These are phyloP conservation scores for Dorcoceras hygrometricum DNA, from an alignment of 257 asterid species.

Conservation along the genomic window DNA sequence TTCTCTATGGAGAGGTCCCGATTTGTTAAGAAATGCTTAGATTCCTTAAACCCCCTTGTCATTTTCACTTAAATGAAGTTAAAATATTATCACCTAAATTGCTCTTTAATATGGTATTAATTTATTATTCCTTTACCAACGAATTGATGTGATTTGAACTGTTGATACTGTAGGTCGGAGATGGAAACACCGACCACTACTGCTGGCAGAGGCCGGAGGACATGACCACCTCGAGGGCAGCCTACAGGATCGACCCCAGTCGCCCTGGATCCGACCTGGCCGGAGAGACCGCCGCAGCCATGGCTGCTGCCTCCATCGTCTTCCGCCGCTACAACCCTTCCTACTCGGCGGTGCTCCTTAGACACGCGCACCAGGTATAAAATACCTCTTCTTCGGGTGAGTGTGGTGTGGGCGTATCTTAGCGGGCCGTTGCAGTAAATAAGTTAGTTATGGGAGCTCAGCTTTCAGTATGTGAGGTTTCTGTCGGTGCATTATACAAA, in stretches of 20 bases:
- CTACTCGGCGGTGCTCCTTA: constrained; percentile 71
- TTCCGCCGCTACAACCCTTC: constrained; percentile 68
- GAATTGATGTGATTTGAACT: constrained; percentile 19
- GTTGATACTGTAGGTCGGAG: constrained; percentile 64
- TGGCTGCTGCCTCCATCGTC: constrained; percentile 90
- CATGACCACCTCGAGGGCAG: constrained; percentile 86
- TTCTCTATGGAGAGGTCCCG: constrained; percentile 85
- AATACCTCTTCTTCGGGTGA: background rate
- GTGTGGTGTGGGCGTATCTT: constrained; percentile 18
- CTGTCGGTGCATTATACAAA: constrained; percentile 46
- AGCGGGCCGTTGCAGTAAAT: constrained; percentile 40
- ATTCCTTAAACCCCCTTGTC: background rate
- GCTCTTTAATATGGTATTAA: no score
- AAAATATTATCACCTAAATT: no score
- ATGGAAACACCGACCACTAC: constrained; percentile 86
- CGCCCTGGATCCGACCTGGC: constrained; percentile 95
- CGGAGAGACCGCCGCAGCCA: constrained; percentile 94
- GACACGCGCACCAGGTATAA: constrained; percentile 83
- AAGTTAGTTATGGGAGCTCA: constrained; percentile 38
- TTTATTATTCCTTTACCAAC: background rate
- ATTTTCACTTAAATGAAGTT: background rate
- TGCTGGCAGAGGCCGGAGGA: constrained; percentile 99
- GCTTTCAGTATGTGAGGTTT: constrained; percentile 44
- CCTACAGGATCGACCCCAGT: constrained; percentile 68
- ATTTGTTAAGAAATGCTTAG: background rate